Percentiles rank a stretch among this genome's conserved stretches.
Conservation (phyloP, 495 filamentous ascomycete species). For the Umbilicaria muhlenbergii region DNA sequence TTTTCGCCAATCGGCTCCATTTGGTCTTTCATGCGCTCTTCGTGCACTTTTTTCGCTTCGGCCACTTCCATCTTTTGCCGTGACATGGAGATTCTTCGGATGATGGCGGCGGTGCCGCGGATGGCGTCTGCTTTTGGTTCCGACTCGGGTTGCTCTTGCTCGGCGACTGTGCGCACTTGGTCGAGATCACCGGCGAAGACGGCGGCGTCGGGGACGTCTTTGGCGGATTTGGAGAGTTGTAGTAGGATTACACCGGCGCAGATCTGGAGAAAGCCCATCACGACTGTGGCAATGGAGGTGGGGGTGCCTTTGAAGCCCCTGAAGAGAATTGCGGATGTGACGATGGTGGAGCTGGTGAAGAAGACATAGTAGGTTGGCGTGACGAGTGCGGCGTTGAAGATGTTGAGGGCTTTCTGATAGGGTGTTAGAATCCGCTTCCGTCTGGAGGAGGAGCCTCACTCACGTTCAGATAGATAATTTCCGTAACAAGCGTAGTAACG, state of each 20-base stretch:
- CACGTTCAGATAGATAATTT: constrained; percentile 93
- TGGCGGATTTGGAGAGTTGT: constrained; percentile 94
- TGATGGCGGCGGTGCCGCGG: constrained; percentile 77
- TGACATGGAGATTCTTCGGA: constrained; percentile 64
- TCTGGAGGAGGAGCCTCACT: constrained; percentile 19
- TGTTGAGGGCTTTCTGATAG: constrained; percentile 85
- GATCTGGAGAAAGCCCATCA: constrained; percentile 88
- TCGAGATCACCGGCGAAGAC: constrained; percentile 89
- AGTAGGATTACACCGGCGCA: constrained; percentile 92
- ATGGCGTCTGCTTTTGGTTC: constrained; percentile 96
- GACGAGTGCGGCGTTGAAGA: constrained; percentile 94
- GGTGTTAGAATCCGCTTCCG: neutral
- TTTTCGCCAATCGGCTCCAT: constrained; percentile 63
- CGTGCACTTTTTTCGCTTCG: constrained; percentile 62
- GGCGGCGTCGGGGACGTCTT: constrained; percentile 87
- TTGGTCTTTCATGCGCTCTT: constrained; percentile 56
- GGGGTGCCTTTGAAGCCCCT: constrained; percentile 83
- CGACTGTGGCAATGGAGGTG: constrained; percentile 69
- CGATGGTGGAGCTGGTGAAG: constrained; percentile 89
- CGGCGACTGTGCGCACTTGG: constrained; percentile 85
- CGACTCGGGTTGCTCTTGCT: constrained; percentile 85
- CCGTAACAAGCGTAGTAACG: constrained; percentile 68
- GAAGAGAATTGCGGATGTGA: constrained; percentile 86
- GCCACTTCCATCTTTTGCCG: constrained; percentile 66
- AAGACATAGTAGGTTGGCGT: constrained; percentile 98